These are phyloP conservation scores for Gyrodon lividus DNA, from an alignment of 768 basidiomycete species.

Conservation along the genomic window DNA sequence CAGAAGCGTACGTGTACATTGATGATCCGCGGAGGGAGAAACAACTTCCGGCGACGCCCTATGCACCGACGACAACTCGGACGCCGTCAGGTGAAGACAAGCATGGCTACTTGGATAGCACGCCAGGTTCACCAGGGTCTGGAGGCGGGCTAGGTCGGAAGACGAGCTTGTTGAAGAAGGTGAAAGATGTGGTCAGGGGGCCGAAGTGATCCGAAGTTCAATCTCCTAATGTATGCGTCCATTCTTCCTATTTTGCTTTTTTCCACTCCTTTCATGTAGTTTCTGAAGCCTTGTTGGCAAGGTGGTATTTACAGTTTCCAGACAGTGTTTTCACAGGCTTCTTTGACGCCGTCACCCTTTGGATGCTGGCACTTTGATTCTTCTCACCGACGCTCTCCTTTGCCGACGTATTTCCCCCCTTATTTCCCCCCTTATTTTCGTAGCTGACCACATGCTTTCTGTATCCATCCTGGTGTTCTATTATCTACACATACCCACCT, in stretches of 20 bases:
- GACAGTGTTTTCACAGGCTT: background rate
- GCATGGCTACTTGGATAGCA: constrained; percentile 52
- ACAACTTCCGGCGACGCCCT: constrained; percentile 47
- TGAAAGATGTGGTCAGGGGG: constrained; percentile 69
- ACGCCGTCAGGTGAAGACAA: constrained; percentile 29
- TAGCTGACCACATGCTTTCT: constrained; percentile 25
- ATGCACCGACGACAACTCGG: constrained; percentile 23
- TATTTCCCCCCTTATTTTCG: constrained; percentile 4
- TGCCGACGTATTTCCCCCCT: background rate
- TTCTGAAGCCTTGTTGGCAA: constrained; percentile 9
- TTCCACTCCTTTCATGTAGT: constrained; percentile 5
- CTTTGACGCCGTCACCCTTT: background rate
- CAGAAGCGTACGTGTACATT: constrained; percentile 69
- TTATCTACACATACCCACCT: constrained; percentile 34
- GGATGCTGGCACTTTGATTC: background rate
- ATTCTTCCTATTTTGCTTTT: constrained; percentile 8
- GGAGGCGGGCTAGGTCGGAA: constrained; percentile 59
- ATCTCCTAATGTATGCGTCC: constrained; percentile 3
- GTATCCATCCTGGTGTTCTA: constrained; percentile 32
- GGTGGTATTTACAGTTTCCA: constrained; percentile 9
- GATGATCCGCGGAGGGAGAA: constrained; percentile 54
- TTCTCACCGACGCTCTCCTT: constrained; percentile 1
- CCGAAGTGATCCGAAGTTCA: constrained; percentile 33
- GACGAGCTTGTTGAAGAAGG: constrained; percentile 78
- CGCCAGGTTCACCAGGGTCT: constrained; percentile 36